Evolutionary conservation across 2,329 filamentous ascomycete species (phyloP).

Genomic region (Pseudopithomyces chartarum): DNA sequence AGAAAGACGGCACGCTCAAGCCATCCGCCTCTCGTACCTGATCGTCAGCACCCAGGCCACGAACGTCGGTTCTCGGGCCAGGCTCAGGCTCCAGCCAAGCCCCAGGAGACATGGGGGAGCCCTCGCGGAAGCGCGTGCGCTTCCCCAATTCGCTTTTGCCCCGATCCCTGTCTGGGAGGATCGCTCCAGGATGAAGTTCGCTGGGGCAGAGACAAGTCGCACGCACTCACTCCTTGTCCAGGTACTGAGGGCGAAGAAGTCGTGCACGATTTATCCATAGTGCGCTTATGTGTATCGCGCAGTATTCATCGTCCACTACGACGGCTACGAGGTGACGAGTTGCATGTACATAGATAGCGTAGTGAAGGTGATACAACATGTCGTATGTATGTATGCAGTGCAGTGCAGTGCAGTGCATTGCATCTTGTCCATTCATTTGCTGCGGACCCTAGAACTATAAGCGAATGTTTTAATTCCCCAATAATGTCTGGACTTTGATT

Average conservation of each 20-base stretch:
- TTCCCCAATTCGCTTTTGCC: slow-evolving; percentile 2
- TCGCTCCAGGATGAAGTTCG: neutral
- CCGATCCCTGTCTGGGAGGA: neutral
- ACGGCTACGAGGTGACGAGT: neutral
- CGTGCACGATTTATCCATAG: slow-evolving; percentile 5
- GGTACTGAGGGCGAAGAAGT: neutral
- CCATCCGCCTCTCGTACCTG: slow-evolving; percentile 3
- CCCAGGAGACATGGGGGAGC: neutral
- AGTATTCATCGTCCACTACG: neutral
- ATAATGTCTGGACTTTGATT: slow-evolving; percentile 1
- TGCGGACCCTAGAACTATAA: neutral
- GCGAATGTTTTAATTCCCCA: neutral
- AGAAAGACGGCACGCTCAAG: slow-evolving; percentile 1
- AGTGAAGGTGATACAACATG: neutral
- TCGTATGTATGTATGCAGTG: too few species aligned
- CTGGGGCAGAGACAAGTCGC: neutral
- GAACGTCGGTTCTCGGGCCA: neutral
- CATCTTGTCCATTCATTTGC: neutral
- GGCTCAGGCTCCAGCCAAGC: neutral
- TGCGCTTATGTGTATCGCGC: neutral
- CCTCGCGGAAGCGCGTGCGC: neutral
- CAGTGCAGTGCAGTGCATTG: neutral
- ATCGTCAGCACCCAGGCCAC: slow-evolving; percentile 1
- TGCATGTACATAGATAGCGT: neutral
- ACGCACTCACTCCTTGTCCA: neutral